Conservation (phyloP, 2,329 filamentous ascomycete genomes). For the Purpureocillium lavendulum region DNA sequence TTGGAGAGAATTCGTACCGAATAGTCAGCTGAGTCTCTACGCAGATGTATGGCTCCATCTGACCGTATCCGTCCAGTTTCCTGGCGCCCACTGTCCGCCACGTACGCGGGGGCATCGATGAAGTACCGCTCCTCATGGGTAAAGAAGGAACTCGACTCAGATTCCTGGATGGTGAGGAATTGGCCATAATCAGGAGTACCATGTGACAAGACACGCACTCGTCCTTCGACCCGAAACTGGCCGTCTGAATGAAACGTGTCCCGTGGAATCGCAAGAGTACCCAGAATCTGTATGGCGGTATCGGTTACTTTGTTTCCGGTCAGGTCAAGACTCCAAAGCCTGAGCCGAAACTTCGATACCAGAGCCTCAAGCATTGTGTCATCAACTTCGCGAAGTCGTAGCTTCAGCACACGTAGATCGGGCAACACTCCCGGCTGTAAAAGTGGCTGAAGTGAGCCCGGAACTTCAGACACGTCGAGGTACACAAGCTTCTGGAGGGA, state of each 20-base stretch:
- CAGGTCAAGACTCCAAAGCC: slow-evolving; percentile 51
- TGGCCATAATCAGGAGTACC: slow-evolving; percentile 28
- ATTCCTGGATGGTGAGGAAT: slow-evolving; percentile 39
- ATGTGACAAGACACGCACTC: slow-evolving; percentile 18
- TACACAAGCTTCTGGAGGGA: slow-evolving; percentile 36
- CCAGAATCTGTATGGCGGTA: slow-evolving; percentile 21
- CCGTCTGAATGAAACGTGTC: slow-evolving; percentile 24
- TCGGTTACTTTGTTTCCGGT: slow-evolving; percentile 44
- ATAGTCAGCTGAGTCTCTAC: slow-evolving; percentile 19
- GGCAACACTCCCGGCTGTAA: slow-evolving; percentile 28
- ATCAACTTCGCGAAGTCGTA: slow-evolving; percentile 36
- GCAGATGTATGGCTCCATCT: slow-evolving; percentile 13
- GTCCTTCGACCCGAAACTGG: slow-evolving; percentile 38
- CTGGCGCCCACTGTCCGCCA: slow-evolving; percentile 8
- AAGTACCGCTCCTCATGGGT: slow-evolving; percentile 38
- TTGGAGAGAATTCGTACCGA: slow-evolving; percentile 13
- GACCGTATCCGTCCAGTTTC: slow-evolving; percentile 16
- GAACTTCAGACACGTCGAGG: slow-evolving; percentile 43
- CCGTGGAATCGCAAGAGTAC: slow-evolving; percentile 21
- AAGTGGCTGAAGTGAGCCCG: slow-evolving; percentile 32
- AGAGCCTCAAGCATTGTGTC: slow-evolving; percentile 23
- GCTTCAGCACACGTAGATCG: slow-evolving; percentile 43
- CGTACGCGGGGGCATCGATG: slow-evolving; percentile 35
- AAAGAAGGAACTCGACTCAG: slow-evolving; percentile 33
- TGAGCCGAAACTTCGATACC: slow-evolving; percentile 22